Conservation (phyloP, 2,329 filamentous ascomycete genomes). For the Lithohypha guttulata region DNA sequence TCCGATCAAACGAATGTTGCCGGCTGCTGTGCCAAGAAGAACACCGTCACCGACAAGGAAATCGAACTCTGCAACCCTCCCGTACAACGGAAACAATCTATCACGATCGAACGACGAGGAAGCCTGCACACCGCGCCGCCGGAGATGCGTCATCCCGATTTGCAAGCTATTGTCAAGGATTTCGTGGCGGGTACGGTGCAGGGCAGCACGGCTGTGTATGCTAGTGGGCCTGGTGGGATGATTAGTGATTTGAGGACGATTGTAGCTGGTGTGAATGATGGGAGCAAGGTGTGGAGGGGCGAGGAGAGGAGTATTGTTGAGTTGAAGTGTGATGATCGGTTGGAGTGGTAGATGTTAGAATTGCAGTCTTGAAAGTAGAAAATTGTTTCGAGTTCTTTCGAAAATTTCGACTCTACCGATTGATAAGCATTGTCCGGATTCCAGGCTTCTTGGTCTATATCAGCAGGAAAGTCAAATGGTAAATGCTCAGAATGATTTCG, state of each 20-base stretch:
- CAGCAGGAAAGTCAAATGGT: too few species aligned
- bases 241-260: conserved; percentile 45
- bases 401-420: too few species aligned
- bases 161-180: conserved; percentile 36
- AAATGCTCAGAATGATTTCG: too few species aligned
- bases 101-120: conserved; percentile 13
- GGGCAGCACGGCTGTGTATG: conserved; percentile 47
- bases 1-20: neutral
- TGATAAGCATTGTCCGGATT: too few species aligned
- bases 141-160: conserved; percentile 35
- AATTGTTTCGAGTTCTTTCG: too few species aligned
- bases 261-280: conserved; percentile 46
- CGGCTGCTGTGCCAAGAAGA: neutral
- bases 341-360: conserved; percentile 35
- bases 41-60: neutral
- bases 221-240: conserved; percentile 51
- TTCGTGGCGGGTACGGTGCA: conserved; percentile 39
- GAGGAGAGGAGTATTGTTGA: conserved; percentile 46
- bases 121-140: conserved; percentile 23
- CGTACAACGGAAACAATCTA: conserved; percentile 12
- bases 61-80: conserved; percentile 19
- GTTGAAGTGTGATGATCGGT: conserved; percentile 50
- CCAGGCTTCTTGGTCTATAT: too few species aligned
- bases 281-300: conserved; percentile 46
- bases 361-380: too few species aligned